These are phyloP conservation scores for Platismatia glauca DNA, from an alignment of 495 filamentous ascomycete species.

Conservation along the genomic window DNA sequence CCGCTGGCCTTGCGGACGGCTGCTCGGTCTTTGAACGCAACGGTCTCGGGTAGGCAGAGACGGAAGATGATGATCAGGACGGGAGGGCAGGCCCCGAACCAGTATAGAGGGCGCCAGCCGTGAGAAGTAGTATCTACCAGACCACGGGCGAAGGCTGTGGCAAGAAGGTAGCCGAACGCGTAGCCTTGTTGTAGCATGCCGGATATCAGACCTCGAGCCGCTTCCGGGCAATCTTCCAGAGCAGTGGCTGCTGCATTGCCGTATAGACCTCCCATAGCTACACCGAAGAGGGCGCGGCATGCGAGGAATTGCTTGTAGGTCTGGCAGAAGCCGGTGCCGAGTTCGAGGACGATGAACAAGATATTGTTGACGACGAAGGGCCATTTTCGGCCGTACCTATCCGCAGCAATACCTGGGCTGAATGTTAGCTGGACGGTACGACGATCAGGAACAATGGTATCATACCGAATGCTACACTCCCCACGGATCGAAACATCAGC, in stretches of 20 bases:
- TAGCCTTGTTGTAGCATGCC: conserved; percentile 85
- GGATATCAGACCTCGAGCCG: conserved; percentile 65
- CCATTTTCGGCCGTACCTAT: conserved; percentile 83
- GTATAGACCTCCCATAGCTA: conserved; percentile 84
- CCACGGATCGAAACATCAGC: conserved; percentile 69
- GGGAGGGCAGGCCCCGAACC: conserved; percentile 75
- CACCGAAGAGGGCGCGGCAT: conserved; percentile 74
- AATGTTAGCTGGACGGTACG: neutral
- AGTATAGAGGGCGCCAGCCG: conserved; percentile 75
- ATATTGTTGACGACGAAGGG: conserved; percentile 78
- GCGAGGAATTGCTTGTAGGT: conserved; percentile 74
- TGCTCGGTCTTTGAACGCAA: conserved; percentile 54
- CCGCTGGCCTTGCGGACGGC: conserved; percentile 45
- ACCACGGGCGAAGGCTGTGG: conserved; percentile 64
- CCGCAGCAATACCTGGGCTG: conserved; percentile 49
- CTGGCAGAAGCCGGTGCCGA: conserved; percentile 69
- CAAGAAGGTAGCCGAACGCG: conserved; percentile 78
- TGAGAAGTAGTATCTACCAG: conserved; percentile 64
- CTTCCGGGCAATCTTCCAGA: conserved; percentile 70
- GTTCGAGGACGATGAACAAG: conserved; percentile 70
- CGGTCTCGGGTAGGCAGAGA: conserved; percentile 66
- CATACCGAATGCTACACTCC: conserved; percentile 59
- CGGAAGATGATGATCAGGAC: conserved; percentile 76
- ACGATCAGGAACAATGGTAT: no score
- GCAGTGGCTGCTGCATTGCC: conserved; percentile 83